Evolutionary conservation across 1,139 yeast species (phyloP).

Genomic region (Meyerozyma sp.): DNA sequence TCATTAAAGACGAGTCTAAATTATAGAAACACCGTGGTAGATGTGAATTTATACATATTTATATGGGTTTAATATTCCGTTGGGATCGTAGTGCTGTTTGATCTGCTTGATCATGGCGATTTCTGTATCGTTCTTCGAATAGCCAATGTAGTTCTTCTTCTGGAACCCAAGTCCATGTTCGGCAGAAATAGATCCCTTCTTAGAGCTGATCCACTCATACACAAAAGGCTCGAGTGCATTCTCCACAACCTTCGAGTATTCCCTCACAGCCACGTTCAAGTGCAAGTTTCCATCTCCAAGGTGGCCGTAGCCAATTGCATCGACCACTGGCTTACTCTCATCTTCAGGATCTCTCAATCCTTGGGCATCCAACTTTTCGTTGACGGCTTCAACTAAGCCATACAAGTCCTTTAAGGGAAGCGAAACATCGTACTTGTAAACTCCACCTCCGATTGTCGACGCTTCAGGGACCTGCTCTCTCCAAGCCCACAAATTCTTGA

Average conservation of each 20-base stretch:
- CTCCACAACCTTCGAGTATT: slow-evolving; percentile 74
- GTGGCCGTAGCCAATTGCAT: slow-evolving; percentile 93
- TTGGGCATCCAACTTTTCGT: slow-evolving; percentile 49
- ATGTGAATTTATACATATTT: slow-evolving; percentile 51
- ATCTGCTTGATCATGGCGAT: slow-evolving; percentile 68
- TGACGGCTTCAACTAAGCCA: slow-evolving; percentile 71
- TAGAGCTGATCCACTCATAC: slow-evolving; percentile 75
- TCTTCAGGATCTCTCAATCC: slow-evolving; percentile 65
- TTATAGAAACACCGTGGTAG: not conserved
- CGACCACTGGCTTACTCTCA: slow-evolving; percentile 66
- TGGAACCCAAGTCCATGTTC: slow-evolving; percentile 98
- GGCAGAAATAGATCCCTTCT: slow-evolving; percentile 87
- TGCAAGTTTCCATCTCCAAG: slow-evolving; percentile 95
- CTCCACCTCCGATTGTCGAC: slow-evolving; percentile 81
- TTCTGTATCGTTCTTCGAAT: slow-evolving; percentile 70
- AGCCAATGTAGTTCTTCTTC: slow-evolving; percentile 81
- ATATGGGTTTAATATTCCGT: slow-evolving; percentile 87
- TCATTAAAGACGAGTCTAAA: slow-evolving; percentile 11
- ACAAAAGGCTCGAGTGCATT: slow-evolving; percentile 83
- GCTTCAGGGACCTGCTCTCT: slow-evolving; percentile 93
- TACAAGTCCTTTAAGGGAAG: slow-evolving; percentile 77
- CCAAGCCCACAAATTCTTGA: slow-evolving; percentile 85
- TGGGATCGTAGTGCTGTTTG: slow-evolving; percentile 82
- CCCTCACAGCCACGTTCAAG: slow-evolving; percentile 84
- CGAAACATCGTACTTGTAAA: slow-evolving; percentile 93